Conservation (phyloP, 2,329 filamentous ascomycete genomes). For the Lojkania enalia region DNA sequence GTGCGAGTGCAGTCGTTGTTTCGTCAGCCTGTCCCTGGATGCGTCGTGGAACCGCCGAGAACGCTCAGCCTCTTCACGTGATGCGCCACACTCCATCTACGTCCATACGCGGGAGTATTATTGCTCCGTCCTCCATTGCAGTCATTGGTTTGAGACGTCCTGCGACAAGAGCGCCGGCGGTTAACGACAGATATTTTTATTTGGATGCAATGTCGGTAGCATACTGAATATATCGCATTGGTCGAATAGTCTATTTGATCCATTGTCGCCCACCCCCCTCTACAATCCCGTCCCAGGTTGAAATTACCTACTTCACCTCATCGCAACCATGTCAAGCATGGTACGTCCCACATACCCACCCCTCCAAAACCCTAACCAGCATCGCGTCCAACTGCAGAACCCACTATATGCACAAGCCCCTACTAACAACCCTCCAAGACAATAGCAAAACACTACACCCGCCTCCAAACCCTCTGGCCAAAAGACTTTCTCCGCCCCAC, state of each 20-base stretch:
- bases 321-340: constrained; percentile 14
- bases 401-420: no score
- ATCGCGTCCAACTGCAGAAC: no score
- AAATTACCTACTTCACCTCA: neutral
- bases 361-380: constrained; percentile 39
- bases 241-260: no score
- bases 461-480: constrained; percentile 55
- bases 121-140: no score
- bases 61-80: constrained; percentile 7
- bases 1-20: constrained; percentile 10
- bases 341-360: constrained; percentile 8
- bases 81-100: constrained; percentile 6
- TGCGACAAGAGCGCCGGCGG: no score
- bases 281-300: no score
- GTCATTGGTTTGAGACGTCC: no score
- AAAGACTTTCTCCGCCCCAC: constrained; percentile 54
- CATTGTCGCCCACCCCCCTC: no score
- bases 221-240: no score
- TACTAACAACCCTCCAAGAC: constrained; percentile 17
- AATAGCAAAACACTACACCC: constrained; percentile 54
- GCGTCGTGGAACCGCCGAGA: constrained; percentile 5
- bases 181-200: no score
- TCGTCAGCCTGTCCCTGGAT: constrained; percentile 15
- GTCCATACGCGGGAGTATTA: no score
- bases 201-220: no score